Base-by-base conservation (phyloP, 371 early-diverging fungal species). In the Mucor indicus region DNA sequence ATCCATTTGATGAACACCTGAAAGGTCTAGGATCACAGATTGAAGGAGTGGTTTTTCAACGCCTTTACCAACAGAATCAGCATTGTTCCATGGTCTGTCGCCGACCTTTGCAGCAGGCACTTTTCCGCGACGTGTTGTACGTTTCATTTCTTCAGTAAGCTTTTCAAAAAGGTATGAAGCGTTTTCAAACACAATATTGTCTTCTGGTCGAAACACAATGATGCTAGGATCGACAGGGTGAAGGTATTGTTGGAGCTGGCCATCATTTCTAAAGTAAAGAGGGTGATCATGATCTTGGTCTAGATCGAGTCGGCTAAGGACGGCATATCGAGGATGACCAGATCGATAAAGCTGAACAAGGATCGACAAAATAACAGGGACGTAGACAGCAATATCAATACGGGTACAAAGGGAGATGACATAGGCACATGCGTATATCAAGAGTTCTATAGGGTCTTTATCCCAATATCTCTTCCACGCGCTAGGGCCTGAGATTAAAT, bases 11-110 rank as follows among this genome's bases (percentile, higher is more conserved):
- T 87, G 85, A 11, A 91, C 92, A 10, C 82, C 83, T 1, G 86
- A 73, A 40, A 94, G 76, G 58, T 92, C 92, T n/a, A 94, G 68
- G 16, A 94, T 62, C 17, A 94, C 55, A 0, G 92, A 86, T 4
- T 80, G 72, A 11, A 91, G 64, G 8, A 65, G 48, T 2, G 88
- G 87, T 19, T 62, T 52, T 20, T 61, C 38, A 0, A 38, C n/a
- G 4, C 57, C 50, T 38, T 62, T 67, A 19, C 62, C 51, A 38
- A 31, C 25, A 20, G 68, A 59, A 8, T 22, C 22, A 11, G 43
- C 43, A 19, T 39, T 39, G 23, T 75, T 80, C 80, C 77, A 78
- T 4, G 75, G 63, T 7, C 75, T 63, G 48, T 74, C 74, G 1
- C 74, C 79, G 2, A 66, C 42, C 11, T 53, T 57, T 12, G 59